Evolutionary conservation across 306 rosid genomes (phyloP).

Genomic region (Chamaecrista fasciculata): DNA sequence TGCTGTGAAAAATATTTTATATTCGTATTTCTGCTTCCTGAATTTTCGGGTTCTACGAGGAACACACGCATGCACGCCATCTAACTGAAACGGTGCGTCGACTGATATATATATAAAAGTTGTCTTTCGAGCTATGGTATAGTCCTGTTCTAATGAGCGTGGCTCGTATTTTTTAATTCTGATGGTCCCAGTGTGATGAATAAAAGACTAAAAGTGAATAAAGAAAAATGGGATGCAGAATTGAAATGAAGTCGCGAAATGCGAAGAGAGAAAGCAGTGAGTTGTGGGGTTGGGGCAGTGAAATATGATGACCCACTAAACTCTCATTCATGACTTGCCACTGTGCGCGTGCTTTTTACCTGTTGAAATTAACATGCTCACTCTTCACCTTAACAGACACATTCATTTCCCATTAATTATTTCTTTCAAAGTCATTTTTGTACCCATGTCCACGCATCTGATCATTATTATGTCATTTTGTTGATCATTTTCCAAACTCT

Average conservation of each 20-base stretch:
- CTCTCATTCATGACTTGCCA: not conserved
- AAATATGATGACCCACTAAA: not conserved
- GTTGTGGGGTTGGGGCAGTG: too few relatives aligned
- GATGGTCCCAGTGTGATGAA: not conserved
- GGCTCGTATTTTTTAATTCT: too few relatives aligned
- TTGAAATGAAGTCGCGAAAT: not conserved
- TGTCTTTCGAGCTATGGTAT: too few relatives aligned
- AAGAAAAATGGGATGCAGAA: not conserved
- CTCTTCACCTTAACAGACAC: not conserved
- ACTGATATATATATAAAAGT: too few relatives aligned
- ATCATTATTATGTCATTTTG: not conserved
- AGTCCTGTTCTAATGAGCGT: too few relatives aligned
- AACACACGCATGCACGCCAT: not conserved
- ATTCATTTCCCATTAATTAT: not conserved
- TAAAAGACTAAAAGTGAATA: too few relatives aligned
- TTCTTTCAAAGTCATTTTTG: too few relatives aligned
- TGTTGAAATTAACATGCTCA: not conserved
- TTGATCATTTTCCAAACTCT: too few relatives aligned
- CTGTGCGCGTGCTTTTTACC: not conserved
- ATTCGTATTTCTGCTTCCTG: too few relatives aligned
- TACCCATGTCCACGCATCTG: not conserved
- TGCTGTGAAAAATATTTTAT: not conserved
- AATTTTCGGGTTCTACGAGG: too few relatives aligned
- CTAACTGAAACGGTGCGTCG: not conserved
- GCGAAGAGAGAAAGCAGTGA: not conserved